phyloP scores from a whole-genome alignment of 2,329 filamentous ascomycete species.

The Ascochyta fabae region DNA sequence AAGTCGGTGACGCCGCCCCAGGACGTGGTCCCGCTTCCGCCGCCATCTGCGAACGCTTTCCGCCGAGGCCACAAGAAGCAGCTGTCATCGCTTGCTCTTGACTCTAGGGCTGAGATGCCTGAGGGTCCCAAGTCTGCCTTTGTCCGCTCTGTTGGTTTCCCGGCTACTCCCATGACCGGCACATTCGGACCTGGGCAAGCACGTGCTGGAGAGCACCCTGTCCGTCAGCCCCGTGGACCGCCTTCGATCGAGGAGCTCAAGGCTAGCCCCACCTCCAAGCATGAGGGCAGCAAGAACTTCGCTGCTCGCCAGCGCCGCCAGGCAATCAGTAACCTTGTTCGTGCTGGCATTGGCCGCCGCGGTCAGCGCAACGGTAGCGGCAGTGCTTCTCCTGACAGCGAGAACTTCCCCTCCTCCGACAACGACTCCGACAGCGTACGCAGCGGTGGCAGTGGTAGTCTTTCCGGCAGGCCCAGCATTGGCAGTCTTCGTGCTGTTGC shows the following conservation, averaged over 20 bases:
- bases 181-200: conserved; percentile 91
- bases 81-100: conserved; percentile 70
- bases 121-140: conserved; percentile 75
- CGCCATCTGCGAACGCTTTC: conserved; percentile 89
- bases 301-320: conserved; percentile 88
- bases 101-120: conserved; percentile 62
- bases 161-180: conserved; percentile 79
- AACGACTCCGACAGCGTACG: conserved; percentile 59
- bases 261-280: conserved; percentile 86
- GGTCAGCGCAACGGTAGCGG: conserved; percentile 71
- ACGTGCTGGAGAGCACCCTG: conserved; percentile 91
- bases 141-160: conserved; percentile 65
- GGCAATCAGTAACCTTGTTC: conserved; percentile 89
- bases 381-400: conserved; percentile 88
- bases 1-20: conserved; percentile 72
- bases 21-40: conserved; percentile 75
- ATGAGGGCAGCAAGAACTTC: conserved; percentile 98
- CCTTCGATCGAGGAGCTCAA: conserved; percentile 90
- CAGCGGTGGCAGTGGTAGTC: conserved; percentile 77
- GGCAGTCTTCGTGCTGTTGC: conserved; percentile 78
- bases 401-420: conserved; percentile 76
- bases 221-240: conserved; percentile 90
- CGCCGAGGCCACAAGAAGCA: conserved; percentile 92
- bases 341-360: conserved; percentile 85
- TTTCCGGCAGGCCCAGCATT: conserved; percentile 76